These are phyloP conservation scores for Nectriaceae sp. DNA, from an alignment of 2,329 filamentous ascomycete genomes.

Conservation along the genomic window DNA sequence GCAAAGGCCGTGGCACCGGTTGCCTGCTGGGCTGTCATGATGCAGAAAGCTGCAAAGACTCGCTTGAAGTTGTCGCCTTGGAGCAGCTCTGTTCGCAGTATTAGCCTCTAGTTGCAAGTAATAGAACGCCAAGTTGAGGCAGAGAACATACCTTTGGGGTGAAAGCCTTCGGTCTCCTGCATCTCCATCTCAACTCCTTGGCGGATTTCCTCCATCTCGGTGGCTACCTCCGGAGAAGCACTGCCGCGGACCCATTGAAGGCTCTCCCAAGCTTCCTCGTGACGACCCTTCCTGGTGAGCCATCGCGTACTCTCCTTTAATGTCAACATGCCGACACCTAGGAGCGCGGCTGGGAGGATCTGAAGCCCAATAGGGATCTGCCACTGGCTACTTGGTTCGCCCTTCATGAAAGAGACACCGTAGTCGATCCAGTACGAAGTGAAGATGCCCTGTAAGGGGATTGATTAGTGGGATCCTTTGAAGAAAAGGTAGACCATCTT, in stretches of 20 bases:
- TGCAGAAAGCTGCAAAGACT: slow-evolving; percentile 11
- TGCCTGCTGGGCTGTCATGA: slow-evolving; percentile 10
- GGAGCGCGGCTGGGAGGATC: slow-evolving; percentile 46
- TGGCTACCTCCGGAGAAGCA: slow-evolving; percentile 33
- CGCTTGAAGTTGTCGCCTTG: slow-evolving; percentile 8
- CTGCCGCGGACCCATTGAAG: slow-evolving; percentile 54
- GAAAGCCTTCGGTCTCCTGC: slow-evolving; percentile 15
- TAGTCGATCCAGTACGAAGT: slow-evolving; percentile 17
- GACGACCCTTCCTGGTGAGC: slow-evolving; percentile 47
- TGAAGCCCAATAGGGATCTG: slow-evolving; percentile 57
- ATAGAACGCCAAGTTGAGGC: too few species aligned
- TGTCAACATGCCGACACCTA: slow-evolving; percentile 50
- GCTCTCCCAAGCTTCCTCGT: slow-evolving; percentile 47
- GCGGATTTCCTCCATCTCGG: slow-evolving; percentile 54
- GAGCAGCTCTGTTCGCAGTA: slow-evolving; percentile 7
- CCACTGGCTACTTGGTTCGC: slow-evolving; percentile 45
- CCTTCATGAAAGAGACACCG: slow-evolving; percentile 4
- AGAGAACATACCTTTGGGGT: neutral
- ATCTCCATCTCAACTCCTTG: slow-evolving; percentile 47
- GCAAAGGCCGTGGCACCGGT: slow-evolving; percentile 14
- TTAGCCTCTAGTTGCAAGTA: too few species aligned
- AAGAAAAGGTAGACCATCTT: neutral
- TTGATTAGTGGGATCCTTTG: neutral
- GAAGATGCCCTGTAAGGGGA: slow-evolving; percentile 8
- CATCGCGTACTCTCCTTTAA: slow-evolving; percentile 52